Evolutionary conservation across 1,284 basidiomycete species (phyloP).

Genomic region (Melampsora americana): DNA sequence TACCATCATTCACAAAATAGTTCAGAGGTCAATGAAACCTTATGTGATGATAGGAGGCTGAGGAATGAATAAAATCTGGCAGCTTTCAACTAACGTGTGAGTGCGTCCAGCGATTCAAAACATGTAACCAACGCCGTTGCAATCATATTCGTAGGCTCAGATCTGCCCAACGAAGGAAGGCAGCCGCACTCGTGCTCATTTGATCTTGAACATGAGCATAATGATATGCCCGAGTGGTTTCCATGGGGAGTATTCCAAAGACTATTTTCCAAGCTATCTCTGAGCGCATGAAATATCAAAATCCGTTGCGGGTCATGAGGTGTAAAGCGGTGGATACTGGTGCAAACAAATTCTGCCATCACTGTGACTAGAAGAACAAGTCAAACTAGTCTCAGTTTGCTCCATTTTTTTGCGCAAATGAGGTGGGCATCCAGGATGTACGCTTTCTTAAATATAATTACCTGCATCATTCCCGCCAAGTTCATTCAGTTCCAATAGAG

Average conservation of each 20-base stretch:
- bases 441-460: background rate
- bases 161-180: background rate
- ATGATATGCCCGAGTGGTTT: background rate
- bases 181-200: background rate
- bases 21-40: background rate
- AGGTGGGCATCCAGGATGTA: too few species aligned
- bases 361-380: background rate
- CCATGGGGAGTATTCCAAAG: background rate
- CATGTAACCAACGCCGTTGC: background rate
- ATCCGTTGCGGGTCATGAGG: background rate
- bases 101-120: background rate
- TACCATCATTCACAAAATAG: background rate
- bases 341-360: background rate
- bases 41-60: too few species aligned
- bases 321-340: background rate
- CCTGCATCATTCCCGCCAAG: background rate
- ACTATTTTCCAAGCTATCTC: background rate
- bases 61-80: too few species aligned
- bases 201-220: background rate
- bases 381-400: background rate
- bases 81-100: background rate
- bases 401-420: background rate
- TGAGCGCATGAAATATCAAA: background rate
- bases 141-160: background rate
- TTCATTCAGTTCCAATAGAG: background rate